These are phyloP conservation scores for Physcomitrellopsis africana DNA, from an alignment of 225 moss, liverwort and hornwort species.

Conservation along the genomic window DNA sequence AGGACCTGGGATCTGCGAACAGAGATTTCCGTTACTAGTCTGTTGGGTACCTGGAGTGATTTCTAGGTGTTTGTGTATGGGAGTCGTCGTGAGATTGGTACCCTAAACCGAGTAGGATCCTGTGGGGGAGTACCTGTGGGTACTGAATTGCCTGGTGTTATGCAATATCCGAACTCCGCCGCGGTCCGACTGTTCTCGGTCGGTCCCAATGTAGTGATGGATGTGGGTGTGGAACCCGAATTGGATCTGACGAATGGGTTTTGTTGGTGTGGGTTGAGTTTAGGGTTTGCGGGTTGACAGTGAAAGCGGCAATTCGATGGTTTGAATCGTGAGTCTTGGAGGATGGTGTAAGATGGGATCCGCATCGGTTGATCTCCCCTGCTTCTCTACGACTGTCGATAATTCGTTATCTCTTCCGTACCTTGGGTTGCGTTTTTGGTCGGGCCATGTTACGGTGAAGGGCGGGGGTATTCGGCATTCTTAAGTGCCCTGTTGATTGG, in stretches of 20 bases:
- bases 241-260: slow-evolving; percentile 18
- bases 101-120: too few species aligned
- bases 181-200: neutral
- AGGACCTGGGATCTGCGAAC: neutral
- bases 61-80: too few species aligned
- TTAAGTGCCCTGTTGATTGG: slow-evolving; percentile 26
- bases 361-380: slow-evolving; percentile 20
- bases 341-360: slow-evolving; percentile 30
- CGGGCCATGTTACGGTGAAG: neutral
- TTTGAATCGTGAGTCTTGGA: neutral
- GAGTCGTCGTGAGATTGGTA: too few species aligned
- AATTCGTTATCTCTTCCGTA: slow-evolving; percentile 4
- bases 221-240: neutral
- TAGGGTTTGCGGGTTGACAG: slow-evolving; percentile 22
- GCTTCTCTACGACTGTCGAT: neutral
- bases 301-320: neutral
- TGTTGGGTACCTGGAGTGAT: too few species aligned
- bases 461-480: slow-evolving; percentile 24
- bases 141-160: neutral
- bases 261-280: neutral
- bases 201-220: neutral
- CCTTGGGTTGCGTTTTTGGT: slow-evolving; percentile 1
- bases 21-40: neutral
- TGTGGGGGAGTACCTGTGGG: too few species aligned
- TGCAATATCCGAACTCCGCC: neutral